Evolutionary conservation across 2,329 filamentous ascomycete species (phyloP), one percentile per base, ranked within the genome.

Genomic region (Sporothrix brunneoviolacea): DNA sequence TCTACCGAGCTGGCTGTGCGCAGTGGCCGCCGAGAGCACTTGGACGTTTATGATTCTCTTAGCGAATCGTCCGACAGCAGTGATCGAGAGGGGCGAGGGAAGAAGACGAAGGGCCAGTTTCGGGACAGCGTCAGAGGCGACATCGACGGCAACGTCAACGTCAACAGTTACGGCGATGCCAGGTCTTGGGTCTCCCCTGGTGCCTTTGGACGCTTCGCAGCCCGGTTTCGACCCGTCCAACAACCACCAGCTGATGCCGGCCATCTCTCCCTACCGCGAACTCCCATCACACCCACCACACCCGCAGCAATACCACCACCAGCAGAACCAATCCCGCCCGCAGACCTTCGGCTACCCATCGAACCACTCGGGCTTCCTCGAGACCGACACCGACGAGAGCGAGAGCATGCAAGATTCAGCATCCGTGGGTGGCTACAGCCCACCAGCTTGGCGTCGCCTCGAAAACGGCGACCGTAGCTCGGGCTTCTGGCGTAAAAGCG

Each of bases 371-470:
- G 69, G 65, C 41, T 72, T 70, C 67, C 64, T 58, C 65, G 62
- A 67, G 64, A 57, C 62, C 57, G 62, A 59, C 59, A 58, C 61
- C 57, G 66, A 70, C 57, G 60, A 67, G 64, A 67, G 66, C 58
- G 61, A 69, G 65, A 58, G 57, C 54, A 15, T 97, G 40, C 22
- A 18, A 27, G 55, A 52, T 49, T 66, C 65, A 35, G 58, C 61
- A 32, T 80, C 76, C 62, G 71, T 57, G 60, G 76, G 75, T 72
- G 77, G 76, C 55, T 82, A 76, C 69, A 79, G 74, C 61, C 78
- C 78, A 51, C 78, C 78, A 56, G 78, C 78, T 42, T 82, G 78
- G 78, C 72, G 75, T 62, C 76, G 76, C 57, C 75, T 80, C 65
- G 74, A 71, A 69, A 80, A 79, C 72, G 78, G 76, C 59, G 71